Evolutionary conservation across 2,329 filamentous ascomycete genomes (phyloP).

Genomic region (Alternaria sp.): DNA sequence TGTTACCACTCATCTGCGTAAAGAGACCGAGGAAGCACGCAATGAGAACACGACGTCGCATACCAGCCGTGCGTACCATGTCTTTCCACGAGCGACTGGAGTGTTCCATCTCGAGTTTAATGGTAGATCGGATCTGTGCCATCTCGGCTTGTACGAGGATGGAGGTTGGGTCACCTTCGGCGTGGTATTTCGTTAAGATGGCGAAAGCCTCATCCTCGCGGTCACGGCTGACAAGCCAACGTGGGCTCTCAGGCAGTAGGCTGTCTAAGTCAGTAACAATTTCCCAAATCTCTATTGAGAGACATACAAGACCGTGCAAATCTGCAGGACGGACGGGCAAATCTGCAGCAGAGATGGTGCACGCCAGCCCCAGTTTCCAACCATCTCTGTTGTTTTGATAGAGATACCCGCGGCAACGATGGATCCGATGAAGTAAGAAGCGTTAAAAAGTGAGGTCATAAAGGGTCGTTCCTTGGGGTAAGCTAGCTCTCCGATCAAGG

Average conservation of each 20-base stretch:
- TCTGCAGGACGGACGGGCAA: constrained; percentile 58
- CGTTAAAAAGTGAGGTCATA: constrained; percentile 69
- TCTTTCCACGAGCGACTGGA: constrained; percentile 64
- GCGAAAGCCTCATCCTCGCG: constrained; percentile 55
- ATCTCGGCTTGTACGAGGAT: constrained; percentile 64
- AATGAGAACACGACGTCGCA: constrained; percentile 48
- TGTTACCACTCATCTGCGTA: constrained; percentile 55
- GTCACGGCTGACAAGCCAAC: constrained; percentile 63
- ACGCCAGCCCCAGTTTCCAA: constrained; percentile 59
- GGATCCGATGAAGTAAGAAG: constrained; percentile 64
- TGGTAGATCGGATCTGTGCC: constrained; percentile 66
- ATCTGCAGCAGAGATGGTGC: constrained; percentile 61
- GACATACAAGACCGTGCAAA: constrained; percentile 47
- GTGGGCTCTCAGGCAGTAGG: constrained; percentile 53
- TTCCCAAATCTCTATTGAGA: not conserved
- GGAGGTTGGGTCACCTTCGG: constrained; percentile 52
- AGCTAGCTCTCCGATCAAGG: constrained; percentile 67
- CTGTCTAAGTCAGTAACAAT: constrained; percentile 18
- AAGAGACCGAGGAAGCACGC: constrained; percentile 46
- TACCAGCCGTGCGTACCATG: constrained; percentile 59
- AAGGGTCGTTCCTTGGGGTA: constrained; percentile 69
- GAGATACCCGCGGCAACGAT: constrained; percentile 61
- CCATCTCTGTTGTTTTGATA: constrained; percentile 58
- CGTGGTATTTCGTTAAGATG: constrained; percentile 54
- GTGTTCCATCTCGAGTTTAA: constrained; percentile 64